Evolutionary conservation across 2,329 filamentous ascomycete genomes (phyloP).

Genomic region (Coniochaeta prunicola): DNA sequence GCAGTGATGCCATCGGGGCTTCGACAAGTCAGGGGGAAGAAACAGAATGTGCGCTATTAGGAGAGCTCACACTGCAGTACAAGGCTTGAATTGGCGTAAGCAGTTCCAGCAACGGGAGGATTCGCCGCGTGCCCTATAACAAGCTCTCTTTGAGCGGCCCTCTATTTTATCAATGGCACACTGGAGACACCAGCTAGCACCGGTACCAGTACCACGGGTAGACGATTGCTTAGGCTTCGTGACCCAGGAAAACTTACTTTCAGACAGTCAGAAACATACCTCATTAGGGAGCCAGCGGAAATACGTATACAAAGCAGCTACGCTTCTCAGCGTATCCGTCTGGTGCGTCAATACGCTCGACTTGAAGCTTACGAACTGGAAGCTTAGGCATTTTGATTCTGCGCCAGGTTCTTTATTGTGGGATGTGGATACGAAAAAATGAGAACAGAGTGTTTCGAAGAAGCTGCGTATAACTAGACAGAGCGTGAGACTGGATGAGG

Average conservation of each 20-base stretch:
- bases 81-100: neutral
- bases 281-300: neutral
- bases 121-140: neutral
- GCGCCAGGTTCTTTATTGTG: too few relatives aligned
- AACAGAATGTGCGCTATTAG: too few relatives aligned
- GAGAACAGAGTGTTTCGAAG: too few relatives aligned
- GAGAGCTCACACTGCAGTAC: neutral
- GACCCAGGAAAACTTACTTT: neutral
- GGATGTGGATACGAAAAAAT: too few relatives aligned
- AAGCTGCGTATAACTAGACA: too few relatives aligned
- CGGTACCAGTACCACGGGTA: too few relatives aligned
- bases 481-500: too few relatives aligned
- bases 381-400: too few relatives aligned
- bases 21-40: neutral
- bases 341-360: neutral
- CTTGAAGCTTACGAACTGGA: neutral
- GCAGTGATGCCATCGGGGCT: neutral
- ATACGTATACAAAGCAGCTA: neutral
- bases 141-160: neutral
- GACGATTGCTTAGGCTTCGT: neutral
- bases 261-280: neutral
- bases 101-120: neutral
- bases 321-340: neutral
- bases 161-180: neutral
- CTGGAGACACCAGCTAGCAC: neutral